Evolutionary conservation across 495 filamentous ascomycete genomes (phyloP).

Genomic region (Neurospora discreta): DNA sequence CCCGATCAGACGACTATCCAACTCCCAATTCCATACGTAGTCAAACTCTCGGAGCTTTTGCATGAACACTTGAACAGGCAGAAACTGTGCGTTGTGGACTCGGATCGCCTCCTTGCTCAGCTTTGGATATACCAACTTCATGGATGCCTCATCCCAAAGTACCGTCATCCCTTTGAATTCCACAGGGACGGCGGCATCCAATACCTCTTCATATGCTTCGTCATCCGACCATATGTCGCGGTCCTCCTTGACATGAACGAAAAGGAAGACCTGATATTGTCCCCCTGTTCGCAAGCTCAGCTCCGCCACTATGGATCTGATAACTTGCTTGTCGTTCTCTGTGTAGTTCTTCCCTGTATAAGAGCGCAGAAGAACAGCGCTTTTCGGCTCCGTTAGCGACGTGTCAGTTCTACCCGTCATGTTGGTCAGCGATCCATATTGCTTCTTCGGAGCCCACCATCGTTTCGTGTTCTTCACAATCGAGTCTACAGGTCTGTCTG

Average conservation of each 20-base stretch:
- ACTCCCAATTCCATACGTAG: conserved; percentile 68
- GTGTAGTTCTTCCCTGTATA: conserved; percentile 58
- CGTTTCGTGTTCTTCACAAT: conserved; percentile 1
- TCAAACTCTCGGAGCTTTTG: conserved; percentile 60
- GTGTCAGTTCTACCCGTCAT: background rate
- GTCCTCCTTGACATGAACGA: conserved; percentile 60
- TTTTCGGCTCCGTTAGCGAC: conserved; percentile 36
- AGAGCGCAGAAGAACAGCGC: conserved; percentile 58
- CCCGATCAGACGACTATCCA: conserved; percentile 60
- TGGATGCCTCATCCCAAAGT: conserved; percentile 52
- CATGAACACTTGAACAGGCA: conserved; percentile 54
- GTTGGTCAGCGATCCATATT: background rate
- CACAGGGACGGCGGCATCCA: conserved; percentile 44
- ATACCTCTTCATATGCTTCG: conserved; percentile 39
- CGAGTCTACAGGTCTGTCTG: background rate
- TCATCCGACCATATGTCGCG: conserved; percentile 44
- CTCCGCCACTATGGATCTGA: conserved; percentile 66
- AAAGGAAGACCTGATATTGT: conserved; percentile 65
- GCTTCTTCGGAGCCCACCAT: background rate
- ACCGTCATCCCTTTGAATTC: conserved; percentile 59
- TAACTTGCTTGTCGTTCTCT: conserved; percentile 56
- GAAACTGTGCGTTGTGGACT: conserved; percentile 42
- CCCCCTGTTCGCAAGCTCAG: conserved; percentile 60
- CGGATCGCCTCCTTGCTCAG: conserved; percentile 26
- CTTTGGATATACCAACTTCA: conserved; percentile 48